phyloP scores from a whole-genome alignment of 306 rosid species.

The Rosa chinensis region DNA sequence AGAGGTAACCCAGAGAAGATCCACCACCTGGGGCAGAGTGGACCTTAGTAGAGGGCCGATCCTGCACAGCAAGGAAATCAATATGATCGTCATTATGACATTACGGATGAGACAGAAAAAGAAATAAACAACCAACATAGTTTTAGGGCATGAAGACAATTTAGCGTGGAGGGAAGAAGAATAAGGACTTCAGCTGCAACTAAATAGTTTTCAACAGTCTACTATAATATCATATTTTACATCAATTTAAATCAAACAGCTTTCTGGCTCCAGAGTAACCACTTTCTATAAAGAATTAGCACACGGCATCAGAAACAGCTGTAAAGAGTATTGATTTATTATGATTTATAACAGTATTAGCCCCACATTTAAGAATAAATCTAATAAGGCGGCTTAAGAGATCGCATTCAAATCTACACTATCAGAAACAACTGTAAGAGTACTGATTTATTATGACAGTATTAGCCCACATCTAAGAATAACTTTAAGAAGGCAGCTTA shows the following conservation, averaged over 20 bases:
- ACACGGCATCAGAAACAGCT: neutral
- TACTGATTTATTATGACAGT: neutral
- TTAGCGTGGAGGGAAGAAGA: neutral
- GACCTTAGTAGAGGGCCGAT: constrained; percentile 98
- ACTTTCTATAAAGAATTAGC: neutral
- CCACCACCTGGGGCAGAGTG: constrained; percentile 99
- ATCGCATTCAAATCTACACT: neutral
- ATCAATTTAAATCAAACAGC: neutral
- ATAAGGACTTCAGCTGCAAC: neutral
- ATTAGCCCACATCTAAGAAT: neutral
- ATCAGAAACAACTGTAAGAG: neutral
- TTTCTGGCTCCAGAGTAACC: neutral
- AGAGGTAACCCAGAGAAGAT: constrained; percentile 91
- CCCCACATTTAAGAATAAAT: neutral
- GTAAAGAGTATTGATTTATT: neutral
- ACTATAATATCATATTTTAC: neutral
- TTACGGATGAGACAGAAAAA: neutral
- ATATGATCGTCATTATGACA: neutral
- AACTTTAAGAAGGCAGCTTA: neutral
- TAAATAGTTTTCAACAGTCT: neutral
- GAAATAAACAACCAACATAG: neutral
- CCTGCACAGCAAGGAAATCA: constrained; percentile 46
- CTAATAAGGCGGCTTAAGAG: neutral
- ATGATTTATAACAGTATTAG: neutral
- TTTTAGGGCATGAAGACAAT: neutral